A percentile compares a stretch with the other conserved stretches of the same genome.
Evolutionary conservation across 2,329 filamentous ascomycete genomes (phyloP).

Genomic region (Colletotrichum agaves): DNA sequence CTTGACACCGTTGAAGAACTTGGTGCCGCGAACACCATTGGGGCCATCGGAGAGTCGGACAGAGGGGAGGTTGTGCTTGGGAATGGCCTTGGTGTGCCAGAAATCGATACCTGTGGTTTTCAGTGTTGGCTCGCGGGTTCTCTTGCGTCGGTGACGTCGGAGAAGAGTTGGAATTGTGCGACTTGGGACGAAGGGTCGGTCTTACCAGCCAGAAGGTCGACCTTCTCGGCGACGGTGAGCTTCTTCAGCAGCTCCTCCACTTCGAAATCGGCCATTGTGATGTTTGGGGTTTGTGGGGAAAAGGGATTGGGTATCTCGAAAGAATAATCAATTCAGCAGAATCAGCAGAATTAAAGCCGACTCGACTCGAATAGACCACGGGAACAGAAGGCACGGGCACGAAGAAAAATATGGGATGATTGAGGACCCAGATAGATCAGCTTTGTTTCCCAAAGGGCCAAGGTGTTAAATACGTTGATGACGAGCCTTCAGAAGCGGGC

Average conservation of each 20-base stretch:
- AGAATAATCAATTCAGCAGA: not conserved
- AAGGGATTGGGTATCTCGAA: constrained; percentile 6
- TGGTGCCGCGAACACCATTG: constrained; percentile 74
- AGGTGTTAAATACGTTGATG: constrained; percentile 27
- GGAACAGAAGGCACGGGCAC: not conserved
- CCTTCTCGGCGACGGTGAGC: constrained; percentile 63
- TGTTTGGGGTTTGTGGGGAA: not conserved
- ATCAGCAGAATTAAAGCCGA: not conserved
- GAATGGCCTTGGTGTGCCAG: constrained; percentile 74
- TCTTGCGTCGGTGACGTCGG: not conserved
- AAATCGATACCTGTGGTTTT: constrained; percentile 68
- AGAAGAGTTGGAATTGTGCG: not conserved
- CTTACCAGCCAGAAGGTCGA: constrained; percentile 62
- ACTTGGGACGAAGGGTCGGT: not conserved
- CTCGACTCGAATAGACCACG: not conserved
- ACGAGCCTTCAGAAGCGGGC: constrained; percentile 23
- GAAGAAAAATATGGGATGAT: constrained; percentile 1
- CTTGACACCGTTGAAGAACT: constrained; percentile 72
- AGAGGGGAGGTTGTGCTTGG: constrained; percentile 70
- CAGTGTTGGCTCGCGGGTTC: not conserved
- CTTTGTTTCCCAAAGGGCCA: not conserved
- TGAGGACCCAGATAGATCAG: not conserved
- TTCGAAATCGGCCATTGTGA: constrained; percentile 56
- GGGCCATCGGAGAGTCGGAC: constrained; percentile 75
- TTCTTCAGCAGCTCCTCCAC: constrained; percentile 65